These are phyloP conservation scores for Pythium myriotylum DNA, from an alignment of 352 stramenopile genomes.

Conservation along the genomic window DNA sequence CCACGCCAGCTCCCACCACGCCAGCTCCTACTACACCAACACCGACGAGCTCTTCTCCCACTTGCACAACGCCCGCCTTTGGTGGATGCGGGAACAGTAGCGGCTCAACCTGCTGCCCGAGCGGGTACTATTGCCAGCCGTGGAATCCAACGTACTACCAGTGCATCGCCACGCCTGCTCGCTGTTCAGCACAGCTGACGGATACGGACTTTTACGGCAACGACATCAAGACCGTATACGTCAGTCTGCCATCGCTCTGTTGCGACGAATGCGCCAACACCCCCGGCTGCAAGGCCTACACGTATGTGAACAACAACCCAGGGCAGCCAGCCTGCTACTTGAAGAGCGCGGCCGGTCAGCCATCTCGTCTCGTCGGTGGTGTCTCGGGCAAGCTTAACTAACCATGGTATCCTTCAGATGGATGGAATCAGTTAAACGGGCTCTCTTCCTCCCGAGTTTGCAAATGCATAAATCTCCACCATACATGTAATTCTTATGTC, in stretches of 20 bases:
- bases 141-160: conserved; percentile 53
- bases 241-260: conserved; percentile 38
- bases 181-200: conserved; percentile 45
- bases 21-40: neutral
- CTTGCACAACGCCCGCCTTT: conserved; percentile 19
- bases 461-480: too few species aligned
- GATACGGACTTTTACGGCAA: conserved; percentile 44
- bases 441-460: too few species aligned
- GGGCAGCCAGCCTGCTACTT: conserved; percentile 32
- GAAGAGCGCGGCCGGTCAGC: conserved; percentile 22
- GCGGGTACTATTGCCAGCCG: conserved; percentile 46
- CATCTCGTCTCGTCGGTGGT: conserved; percentile 12
- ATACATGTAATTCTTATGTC: too few species aligned
- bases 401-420: too few species aligned
- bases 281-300: conserved; percentile 47
- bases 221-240: conserved; percentile 48
- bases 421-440: too few species aligned
- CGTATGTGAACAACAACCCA: conserved; percentile 50
- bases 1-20: neutral
- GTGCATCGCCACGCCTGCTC: conserved; percentile 36
- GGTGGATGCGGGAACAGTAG: conserved; percentile 25
- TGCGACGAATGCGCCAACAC: conserved; percentile 38
- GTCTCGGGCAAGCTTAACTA: conserved; percentile 27
- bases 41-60: neutral
- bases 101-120: conserved; percentile 39